Base-by-base conservation (phyloP, 1,284 basidiomycete species). In the Ganoderma resinaceum region DNA sequence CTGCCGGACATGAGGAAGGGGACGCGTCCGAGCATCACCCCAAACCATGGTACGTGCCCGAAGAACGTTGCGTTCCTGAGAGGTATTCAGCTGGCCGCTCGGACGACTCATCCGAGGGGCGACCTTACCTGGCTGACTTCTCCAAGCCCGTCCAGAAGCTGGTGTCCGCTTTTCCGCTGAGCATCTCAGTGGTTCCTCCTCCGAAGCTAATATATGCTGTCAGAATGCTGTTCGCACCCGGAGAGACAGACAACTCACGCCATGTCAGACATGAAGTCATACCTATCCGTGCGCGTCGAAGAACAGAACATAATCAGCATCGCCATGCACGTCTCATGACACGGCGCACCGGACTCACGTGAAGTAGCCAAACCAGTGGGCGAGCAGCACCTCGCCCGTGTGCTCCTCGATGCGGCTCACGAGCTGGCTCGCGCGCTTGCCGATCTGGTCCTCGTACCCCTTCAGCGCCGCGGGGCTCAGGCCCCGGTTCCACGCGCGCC, bases 401-500 rank as follows among this genome's bases (percentile, higher is more conserved):
- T 55, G 53, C 53, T 55, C 29, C 29, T 55, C 53, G 16, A 55
- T 16, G 5, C 8, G 3, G 12, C 78, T 73, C 0, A 80, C 73
- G 5, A 85, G 74, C 66, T 84, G 80, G 18, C 59, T 69, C 18
- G 78, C 77, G 20, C 82, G 75, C 46, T 69, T 68, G 29, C 72
- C 66, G 62, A 84, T 71, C 23, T 82, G 67, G 0, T 78, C 78
- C 60, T 81, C 75, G 63, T 84, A 85, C 31, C 80, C 81, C 67
- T 75, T 81, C n/a, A 86, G 67, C 8, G 82, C 75, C n/a, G 76
- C 72, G 3, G 78, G 76, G 61, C 76, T 80, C 68, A 85, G 81
- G 5, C 78, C 84, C 35, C 78, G 76, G 66, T 80, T 82, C 85
- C 84, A 85, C 7, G 79, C 78, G 65, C 78, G 78, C 33, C 84